Evolutionary conservation across 345 rosid species (phyloP), one percentile per base, ranked within the genome.

Genomic region (Salix suchowensis): DNA sequence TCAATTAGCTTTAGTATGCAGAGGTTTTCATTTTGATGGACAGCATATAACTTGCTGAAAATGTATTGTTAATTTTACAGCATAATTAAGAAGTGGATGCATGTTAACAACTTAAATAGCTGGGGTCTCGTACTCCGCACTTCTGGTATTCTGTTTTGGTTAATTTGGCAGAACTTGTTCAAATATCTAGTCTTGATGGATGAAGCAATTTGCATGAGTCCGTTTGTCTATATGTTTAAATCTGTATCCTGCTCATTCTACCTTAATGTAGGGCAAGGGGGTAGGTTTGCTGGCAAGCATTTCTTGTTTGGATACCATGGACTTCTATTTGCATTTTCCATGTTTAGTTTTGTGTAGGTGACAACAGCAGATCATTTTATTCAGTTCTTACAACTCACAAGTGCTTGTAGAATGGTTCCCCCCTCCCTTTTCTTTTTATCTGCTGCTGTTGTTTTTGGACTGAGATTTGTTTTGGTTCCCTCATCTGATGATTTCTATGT

Each of bases 401-500:
- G 30, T 40, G n/a, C 54, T 74, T 42, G 60, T 28, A 5, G 19
- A 66, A 19, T 72, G 52, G 16, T 80, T 55, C 28, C 11, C 60
- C n/a, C 15, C 10, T 65, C 30, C 52, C 30, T 19, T 7, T 50
- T 40, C 55, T 67, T 39, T 65, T 32, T 65, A 37, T 73, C 18
- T 50, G 15, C 4, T 37, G 48, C 14, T 61, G 46, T 66, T 21
- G 15, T 58, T 19, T 48, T 66, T 44, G 21, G 15, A 26, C 21
- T 60, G 67, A 79, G 16, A 18, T 68, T 70, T 28, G 65, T 61
- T 40, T 72, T 74, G 37, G 21, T n/a, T 68, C 54, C 70, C 64
- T 58, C 23, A 34, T 78, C 55, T 82, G 68, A 76, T 79, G 62
- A 24, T 32, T n/a, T 74, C 0, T 76, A 70, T 34, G 52, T 34